These are phyloP conservation scores for Phylloporus sp. DNA, from an alignment of 1,284 basidiomycete species.

Conservation along the genomic window DNA sequence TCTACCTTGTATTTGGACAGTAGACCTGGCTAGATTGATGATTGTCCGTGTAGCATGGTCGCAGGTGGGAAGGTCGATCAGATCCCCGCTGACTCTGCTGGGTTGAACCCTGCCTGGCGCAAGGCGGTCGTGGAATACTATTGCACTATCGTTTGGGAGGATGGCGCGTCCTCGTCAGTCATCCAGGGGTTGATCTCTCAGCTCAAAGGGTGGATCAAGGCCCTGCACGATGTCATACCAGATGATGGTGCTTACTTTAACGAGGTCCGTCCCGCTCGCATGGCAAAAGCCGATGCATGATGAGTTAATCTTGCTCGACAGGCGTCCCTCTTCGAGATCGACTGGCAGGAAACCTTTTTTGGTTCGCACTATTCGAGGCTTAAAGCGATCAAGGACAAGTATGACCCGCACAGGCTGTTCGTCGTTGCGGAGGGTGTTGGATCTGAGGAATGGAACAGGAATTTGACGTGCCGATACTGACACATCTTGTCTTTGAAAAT, in stretches of 20 bases:
- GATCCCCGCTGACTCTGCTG: constrained; percentile 46
- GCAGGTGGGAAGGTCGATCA: constrained; percentile 50
- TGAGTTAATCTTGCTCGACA: not conserved
- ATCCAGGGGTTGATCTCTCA: constrained; percentile 39
- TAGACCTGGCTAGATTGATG: not conserved
- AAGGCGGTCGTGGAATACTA: constrained; percentile 41
- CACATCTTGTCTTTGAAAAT: not conserved
- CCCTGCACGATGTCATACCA: constrained; percentile 31
- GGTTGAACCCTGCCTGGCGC: constrained; percentile 55
- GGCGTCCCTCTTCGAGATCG: not conserved
- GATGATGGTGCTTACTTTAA: constrained; percentile 52
- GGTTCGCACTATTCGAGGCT: not conserved
- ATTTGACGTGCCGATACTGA: not conserved
- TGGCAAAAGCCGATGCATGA: not conserved
- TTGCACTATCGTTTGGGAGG: constrained; percentile 41
- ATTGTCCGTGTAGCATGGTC: constrained; percentile 35
- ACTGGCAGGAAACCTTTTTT: not conserved
- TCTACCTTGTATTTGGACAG: not conserved
- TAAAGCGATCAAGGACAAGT: not conserved
- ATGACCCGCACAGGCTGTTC: not conserved
- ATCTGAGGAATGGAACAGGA: not conserved
- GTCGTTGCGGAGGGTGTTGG: not conserved
- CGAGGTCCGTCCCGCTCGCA: constrained; percentile 43
- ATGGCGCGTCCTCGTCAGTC: constrained; percentile 38
- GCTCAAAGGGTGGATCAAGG: constrained; percentile 39